Evolutionary conservation across 495 filamentous ascomycete genomes (phyloP).

Genomic region (Xylaria curta): DNA sequence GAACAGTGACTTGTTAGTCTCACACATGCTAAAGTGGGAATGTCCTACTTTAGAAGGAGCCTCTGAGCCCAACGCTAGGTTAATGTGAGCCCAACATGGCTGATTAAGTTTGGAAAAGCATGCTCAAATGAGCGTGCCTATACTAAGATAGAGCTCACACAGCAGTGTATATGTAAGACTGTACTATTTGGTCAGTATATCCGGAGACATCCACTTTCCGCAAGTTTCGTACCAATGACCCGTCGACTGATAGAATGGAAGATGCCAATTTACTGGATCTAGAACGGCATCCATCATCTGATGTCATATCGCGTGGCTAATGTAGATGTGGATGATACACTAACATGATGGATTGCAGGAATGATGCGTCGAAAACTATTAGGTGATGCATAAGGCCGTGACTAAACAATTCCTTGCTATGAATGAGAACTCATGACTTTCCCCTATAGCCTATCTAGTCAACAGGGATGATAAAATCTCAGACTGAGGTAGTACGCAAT

Average conservation of each 20-base stretch:
- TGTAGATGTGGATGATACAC: background rate
- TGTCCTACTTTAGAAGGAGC: constrained; percentile 5
- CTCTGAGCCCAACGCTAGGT: constrained; percentile 41
- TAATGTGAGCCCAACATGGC: constrained; percentile 36
- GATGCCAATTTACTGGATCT: background rate
- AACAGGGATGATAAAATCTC: background rate
- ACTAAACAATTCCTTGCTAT: background rate
- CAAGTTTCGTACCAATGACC: background rate
- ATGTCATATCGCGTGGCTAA: background rate
- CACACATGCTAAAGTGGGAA: background rate
- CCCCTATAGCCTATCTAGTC: background rate
- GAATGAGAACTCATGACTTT: background rate
- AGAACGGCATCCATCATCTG: background rate
- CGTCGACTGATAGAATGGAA: background rate
- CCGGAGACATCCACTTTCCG: background rate
- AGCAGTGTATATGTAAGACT: background rate
- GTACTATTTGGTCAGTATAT: background rate
- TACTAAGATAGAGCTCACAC: background rate
- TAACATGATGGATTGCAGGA: background rate
- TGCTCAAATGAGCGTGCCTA: background rate
- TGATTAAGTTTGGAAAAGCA: background rate
- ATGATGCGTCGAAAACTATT: background rate
- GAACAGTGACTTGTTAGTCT: background rate
- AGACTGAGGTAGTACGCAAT: background rate
- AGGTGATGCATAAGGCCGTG: background rate